Base-by-base conservation (phyloP, 148 eudicot species). In the Rhododendron mucronatum region DNA sequence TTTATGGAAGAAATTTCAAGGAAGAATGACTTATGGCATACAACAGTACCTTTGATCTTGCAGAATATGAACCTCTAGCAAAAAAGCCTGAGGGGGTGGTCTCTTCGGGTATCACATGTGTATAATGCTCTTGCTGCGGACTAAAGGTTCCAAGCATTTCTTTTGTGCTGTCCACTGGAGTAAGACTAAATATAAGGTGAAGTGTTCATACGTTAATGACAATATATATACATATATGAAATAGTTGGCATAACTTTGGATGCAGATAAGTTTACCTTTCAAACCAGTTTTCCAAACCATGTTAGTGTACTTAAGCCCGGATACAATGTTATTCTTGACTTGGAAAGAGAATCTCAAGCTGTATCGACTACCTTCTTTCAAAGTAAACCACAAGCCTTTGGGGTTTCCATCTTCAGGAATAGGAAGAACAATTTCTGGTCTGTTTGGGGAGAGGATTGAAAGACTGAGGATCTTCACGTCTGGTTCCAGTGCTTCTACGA, bases 111-210 rank as follows among this genome's bases (percentile, higher is more conserved):
- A 91, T 92, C 81, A 92, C 94, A 87, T 92, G 93, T 11, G 91
- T 90, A 82, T 92, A 93, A 78, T 93, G 90, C 57, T 93, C 96
- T 26, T 86, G 88, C 84, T 93, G 94, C 5, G 96, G 96, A 88
- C 94, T 91, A 88, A 92, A 93, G 47, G 96, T 93, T 81, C 96
- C 96, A 53, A 93, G 92, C 96, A 93, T 93, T 81, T 92, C 90
- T 83, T 91, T 93, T 67, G 91, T 77, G 83, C 88, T 91, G 79
- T 93, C 94, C 86, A 93, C 96, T 93, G 90, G 78, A 87, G 81
- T 57, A 47, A 51, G 37, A 86, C 18, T 15, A 23, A 53, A 73
- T 6, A n/a, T 74, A 23, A 79, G 39, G 50, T 84, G 55, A 86
- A 81, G 47, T 81, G 57, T 83, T 63, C 59, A 83, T 51, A 78